phyloP scores from a whole-genome alignment of 805 yeast genomes.

The Candida xyloterini region DNA sequence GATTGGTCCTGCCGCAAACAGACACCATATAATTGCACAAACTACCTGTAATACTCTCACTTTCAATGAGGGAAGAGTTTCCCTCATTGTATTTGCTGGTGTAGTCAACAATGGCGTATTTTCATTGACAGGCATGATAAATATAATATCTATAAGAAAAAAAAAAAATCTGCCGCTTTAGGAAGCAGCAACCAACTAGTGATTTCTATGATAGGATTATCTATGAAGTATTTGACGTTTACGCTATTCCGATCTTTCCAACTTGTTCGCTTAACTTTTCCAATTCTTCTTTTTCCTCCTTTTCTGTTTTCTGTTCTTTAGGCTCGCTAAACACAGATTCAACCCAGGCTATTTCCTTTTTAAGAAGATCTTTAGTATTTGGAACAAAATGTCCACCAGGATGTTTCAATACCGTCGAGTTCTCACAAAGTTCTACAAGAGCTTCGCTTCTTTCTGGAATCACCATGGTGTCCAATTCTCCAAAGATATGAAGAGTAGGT shows the following conservation, averaged over 20 bases:
- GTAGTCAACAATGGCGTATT: constrained; percentile 24
- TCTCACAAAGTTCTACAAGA: constrained; percentile 54
- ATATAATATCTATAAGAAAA: not conserved
- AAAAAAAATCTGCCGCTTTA: not conserved
- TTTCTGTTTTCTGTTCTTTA: constrained; percentile 6
- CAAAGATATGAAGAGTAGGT: constrained; percentile 72
- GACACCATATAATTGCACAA: constrained; percentile 84
- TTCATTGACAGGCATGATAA: constrained; percentile 22
- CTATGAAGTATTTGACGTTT: not conserved
- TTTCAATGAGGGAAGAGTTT: constrained; percentile 24
- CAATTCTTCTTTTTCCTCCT: constrained; percentile 22
- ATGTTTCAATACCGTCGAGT: constrained; percentile 56
- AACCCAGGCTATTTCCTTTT: constrained; percentile 36
- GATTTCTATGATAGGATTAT: not conserved
- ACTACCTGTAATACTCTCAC: constrained; percentile 49
- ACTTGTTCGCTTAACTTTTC: constrained; percentile 25
- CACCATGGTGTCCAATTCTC: constrained; percentile 85
- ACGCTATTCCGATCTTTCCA: constrained; percentile 32
- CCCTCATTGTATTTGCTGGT: constrained; percentile 1
- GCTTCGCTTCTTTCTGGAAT: constrained; percentile 65
- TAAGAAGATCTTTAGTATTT: constrained; percentile 55
- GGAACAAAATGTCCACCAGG: constrained; percentile 99
- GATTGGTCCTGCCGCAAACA: constrained; percentile 88
- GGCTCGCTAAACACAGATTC: constrained; percentile 23
- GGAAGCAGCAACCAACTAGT: not conserved